These are phyloP conservation scores for Curvularia lunata DNA, from an alignment of 2,329 filamentous ascomycete species.

Conservation along the genomic window DNA sequence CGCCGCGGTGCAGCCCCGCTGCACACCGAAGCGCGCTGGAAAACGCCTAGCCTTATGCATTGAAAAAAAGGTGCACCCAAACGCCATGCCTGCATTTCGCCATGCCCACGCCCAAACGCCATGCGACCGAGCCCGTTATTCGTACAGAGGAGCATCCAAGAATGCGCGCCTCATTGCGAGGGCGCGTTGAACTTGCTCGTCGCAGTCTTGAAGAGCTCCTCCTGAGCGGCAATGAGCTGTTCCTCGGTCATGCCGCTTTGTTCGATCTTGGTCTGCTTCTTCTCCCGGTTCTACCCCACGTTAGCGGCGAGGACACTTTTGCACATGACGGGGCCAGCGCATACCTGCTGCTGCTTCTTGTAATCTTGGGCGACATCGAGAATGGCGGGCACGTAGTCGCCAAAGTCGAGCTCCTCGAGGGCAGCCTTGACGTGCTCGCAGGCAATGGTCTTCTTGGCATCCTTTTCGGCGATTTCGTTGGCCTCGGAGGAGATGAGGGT, in stretches of 20 bases:
- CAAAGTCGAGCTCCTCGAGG: conserved; percentile 88
- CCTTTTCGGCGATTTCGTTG: conserved; percentile 98
- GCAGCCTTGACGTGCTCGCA: conserved; percentile 98
- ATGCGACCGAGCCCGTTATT: conserved; percentile 22
- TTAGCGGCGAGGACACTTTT: conserved; percentile 19
- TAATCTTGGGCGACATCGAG: conserved; percentile 87
- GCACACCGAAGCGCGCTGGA: background rate
- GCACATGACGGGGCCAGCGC: conserved; percentile 41
- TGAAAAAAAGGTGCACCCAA: conserved; percentile 20
- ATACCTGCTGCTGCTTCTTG: conserved; percentile 89
- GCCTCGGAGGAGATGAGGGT: conserved; percentile 98
- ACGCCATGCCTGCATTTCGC: conserved; percentile 28
- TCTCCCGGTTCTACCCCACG: conserved; percentile 77
- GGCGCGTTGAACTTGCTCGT: conserved; percentile 71
- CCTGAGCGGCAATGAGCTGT: conserved; percentile 84
- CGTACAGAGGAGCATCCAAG: conserved; percentile 10
- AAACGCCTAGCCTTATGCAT: conserved; percentile 16
- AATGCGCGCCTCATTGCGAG: conserved; percentile 37
- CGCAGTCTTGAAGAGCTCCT: conserved; percentile 87
- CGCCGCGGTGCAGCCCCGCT: conserved; percentile 2
- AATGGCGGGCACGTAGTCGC: conserved; percentile 88
- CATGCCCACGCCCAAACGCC: conserved; percentile 32
- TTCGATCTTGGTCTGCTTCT: conserved; percentile 96
- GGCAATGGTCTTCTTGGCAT: conserved; percentile 98
- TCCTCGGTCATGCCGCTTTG: conserved; percentile 91